Evolutionary conservation across 116 monocot species (phyloP), one percentile per base, ranked within the genome.

Genomic region (Papilionanthe hybrid): DNA sequence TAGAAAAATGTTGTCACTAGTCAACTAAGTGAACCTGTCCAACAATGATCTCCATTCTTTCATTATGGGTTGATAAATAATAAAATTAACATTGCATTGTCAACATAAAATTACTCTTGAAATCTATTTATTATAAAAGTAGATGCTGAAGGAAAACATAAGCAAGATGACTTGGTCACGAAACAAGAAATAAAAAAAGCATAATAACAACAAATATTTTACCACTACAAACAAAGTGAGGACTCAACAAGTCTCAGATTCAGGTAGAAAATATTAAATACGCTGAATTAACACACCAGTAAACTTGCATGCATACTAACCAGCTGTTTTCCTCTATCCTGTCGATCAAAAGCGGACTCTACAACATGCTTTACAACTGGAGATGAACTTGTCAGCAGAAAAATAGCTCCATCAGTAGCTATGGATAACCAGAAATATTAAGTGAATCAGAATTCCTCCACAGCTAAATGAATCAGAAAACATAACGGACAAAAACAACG

Each of bases 331-430:
- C 98, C 98, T 86, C 88, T 91, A 53, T 77, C 75, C 18, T 84
- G 85, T 28, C 60, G 83, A 81, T 84, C 72, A 85, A 98, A 98
- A 42, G 95, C 84, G 60, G 86, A 78, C 29, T 84, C 86, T 19
- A 98, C 74, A 55, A 91, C 90, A 86, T 90, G 91, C 47, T 87
- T 94, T 81, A 83, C 90, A 5, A 82, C 86, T 83, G 77, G 79
- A 77, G 85, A 73, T 74, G 91, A 84, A 81, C 82, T 84, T 79
- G 85, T 78, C 53, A 98, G 88, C 75, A 94, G 81, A 42, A 93
- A 81, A 42, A 65, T 47, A 82, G 98, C 98, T 81, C 98, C 98
- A 50, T 87, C 82, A 69, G 29, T 79, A 72, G 92, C 97, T 98
- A 82, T 11, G 37, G 69, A 30, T 15, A 79, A 77, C 80, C 28